phyloP scores from a whole-genome alignment of 495 filamentous ascomycete species.

The Lepidopterella palustris region DNA sequence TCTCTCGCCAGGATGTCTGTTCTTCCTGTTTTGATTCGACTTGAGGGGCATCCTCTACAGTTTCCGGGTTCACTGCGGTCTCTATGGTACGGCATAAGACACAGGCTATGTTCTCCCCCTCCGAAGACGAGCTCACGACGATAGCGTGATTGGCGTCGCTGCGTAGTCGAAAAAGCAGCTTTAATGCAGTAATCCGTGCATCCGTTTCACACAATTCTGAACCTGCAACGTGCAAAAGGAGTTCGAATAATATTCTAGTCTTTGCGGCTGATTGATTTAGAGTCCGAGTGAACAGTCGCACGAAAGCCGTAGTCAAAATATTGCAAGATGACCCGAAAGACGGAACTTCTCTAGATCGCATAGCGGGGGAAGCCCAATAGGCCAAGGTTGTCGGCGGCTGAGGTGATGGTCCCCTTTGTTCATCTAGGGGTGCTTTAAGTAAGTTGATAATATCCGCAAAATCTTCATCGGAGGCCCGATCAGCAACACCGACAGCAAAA shows the following conservation, averaged over 20 bases:
- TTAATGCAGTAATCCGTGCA: constrained; percentile 73
- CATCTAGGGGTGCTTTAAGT: constrained; percentile 14
- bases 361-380: constrained; percentile 2
- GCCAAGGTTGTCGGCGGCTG: constrained; percentile 19
- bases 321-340: constrained; percentile 17
- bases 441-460: constrained; percentile 35
- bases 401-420: neutral
- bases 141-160: constrained; percentile 71
- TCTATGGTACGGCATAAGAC: constrained; percentile 61
- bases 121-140: constrained; percentile 56
- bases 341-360: neutral
- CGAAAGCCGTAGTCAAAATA: constrained; percentile 24
- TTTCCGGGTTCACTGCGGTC: constrained; percentile 23
- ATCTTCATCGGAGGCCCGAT: constrained; percentile 33
- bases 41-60: constrained; percentile 18
- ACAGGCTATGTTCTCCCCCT: constrained; percentile 64
- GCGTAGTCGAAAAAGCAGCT: constrained; percentile 75
- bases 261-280: constrained; percentile 51
- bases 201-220: constrained; percentile 51
- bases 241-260: constrained; percentile 45
- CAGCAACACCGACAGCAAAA: constrained; percentile 46
- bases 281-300: constrained; percentile 48
- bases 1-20: constrained; percentile 14
- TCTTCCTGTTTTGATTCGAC: constrained; percentile 22
- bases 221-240: constrained; percentile 54